Base-by-base conservation (phyloP, 257 asterid species). In the Anisodus acutangulus region DNA sequence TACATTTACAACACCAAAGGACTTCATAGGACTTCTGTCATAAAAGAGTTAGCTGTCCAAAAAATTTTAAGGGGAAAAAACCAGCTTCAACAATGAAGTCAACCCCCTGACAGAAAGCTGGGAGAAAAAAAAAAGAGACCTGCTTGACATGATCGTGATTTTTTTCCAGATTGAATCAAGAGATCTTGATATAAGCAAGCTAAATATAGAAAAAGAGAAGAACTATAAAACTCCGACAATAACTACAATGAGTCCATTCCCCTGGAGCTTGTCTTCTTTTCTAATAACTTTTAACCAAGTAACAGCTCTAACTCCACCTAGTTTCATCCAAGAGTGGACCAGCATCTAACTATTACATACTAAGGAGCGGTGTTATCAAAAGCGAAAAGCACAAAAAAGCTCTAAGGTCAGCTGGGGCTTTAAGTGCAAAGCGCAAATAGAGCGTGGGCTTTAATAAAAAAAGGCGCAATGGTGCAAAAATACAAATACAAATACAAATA, bases 141-240 rank as follows among this genome's bases (percentile, higher is more conserved):
- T 39, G 10, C 51, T 67, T 67, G 51, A 15, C 76, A 67, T 37
- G 11, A 67, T 66, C 45, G 11, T 66, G 72, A 31, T 31, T 31
- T 31, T 31, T 31, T 31, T 31, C 2, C 35, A 31, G 35, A 31
- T 31, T 31, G 35, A 31, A 31, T 31, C 35, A 31, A 31, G 35
- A 31, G 11, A 67, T 66, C 45, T 10, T 66, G 72, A 66, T 37
- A 66, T 67, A 37, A 67, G 76, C 76, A 67, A 67, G 76, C 22
- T 35, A 37, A 67, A 67, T 5, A 67, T 67, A 67, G 22, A 37
- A 41, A 64, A 67, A 15, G 10, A 37, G 51, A 6, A 67, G 76
- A 35, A 6, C 51, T 67, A 13, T 3, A 67, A 67, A 37, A 37
- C 76, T 67, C 10, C 5, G 22, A 37, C 43, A 15, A 31, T 15